phyloP scores from a whole-genome alignment of 2,329 filamentous ascomycete species.

The Colletotrichum caudatum region DNA sequence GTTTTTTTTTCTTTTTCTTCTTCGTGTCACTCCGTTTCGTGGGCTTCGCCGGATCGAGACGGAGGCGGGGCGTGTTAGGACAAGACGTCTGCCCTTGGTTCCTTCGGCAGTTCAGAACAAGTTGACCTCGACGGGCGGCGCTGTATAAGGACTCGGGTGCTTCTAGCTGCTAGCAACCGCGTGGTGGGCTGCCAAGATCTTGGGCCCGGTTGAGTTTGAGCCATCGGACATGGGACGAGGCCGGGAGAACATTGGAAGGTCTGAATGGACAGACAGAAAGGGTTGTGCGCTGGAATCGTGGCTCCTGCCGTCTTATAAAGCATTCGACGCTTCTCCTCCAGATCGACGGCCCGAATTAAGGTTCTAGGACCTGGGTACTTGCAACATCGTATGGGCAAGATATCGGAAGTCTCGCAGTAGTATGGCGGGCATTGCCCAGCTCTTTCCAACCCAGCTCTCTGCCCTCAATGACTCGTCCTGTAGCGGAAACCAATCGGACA shows the following conservation, averaged over 20 bases:
- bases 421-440: background rate
- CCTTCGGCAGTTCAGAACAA: background rate
- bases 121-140: background rate
- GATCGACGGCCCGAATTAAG: background rate
- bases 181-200: slow-evolving; percentile 22
- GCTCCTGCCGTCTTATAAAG: slow-evolving; percentile 24
- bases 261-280: background rate
- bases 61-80: background rate
- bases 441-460: background rate
- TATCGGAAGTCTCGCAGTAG: background rate
- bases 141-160: background rate
- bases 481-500: background rate
- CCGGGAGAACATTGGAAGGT: background rate
- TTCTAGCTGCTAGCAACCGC: background rate
- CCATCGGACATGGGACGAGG: slow-evolving; percentile 3
- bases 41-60: background rate
- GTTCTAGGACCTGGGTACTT: background rate
- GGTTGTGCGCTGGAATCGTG: background rate
- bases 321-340: background rate
- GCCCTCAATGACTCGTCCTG: background rate
- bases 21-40: background rate
- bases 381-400: slow-evolving; percentile 12
- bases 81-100: background rate
- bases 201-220: slow-evolving; percentile 3
- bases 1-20: background rate